phyloP scores from a whole-genome alignment of 106 monocot species.

The Dioscorea zingiberensis region DNA sequence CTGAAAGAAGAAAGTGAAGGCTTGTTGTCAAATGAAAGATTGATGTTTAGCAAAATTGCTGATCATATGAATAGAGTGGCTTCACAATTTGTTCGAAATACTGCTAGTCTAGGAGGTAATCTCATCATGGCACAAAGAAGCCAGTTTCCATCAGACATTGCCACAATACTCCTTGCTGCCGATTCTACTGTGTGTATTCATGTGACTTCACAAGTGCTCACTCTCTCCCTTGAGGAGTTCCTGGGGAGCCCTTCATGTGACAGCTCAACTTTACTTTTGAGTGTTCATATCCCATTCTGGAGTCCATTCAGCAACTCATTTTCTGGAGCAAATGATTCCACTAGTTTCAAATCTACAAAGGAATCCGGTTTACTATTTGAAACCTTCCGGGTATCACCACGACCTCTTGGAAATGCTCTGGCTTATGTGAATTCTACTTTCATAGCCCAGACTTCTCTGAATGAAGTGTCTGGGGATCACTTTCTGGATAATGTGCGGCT shows the following conservation, averaged over 20 bases:
- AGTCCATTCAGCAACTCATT: conserved; percentile 1
- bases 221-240: conserved; percentile 51
- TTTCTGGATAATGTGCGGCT: conserved; percentile 33
- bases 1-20: conserved; percentile 30
- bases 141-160: conserved; percentile 79
- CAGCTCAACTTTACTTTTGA: conserved; percentile 38
- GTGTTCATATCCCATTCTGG: conserved; percentile 58
- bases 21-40: neutral
- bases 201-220: conserved; percentile 21
- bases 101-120: conserved; percentile 81
- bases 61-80: conserved; percentile 76
- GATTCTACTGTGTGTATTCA: conserved; percentile 41
- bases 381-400: conserved; percentile 70
- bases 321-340: neutral
- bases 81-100: conserved; percentile 66
- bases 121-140: conserved; percentile 70
- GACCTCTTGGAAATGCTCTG: conserved; percentile 74
- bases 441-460: conserved; percentile 29
- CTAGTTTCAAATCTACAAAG: neutral
- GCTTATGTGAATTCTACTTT: conserved; percentile 79
- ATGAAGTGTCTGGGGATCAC: conserved; percentile 22
- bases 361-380: conserved; percentile 34
- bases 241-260: conserved; percentile 39
- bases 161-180: conserved; percentile 74
- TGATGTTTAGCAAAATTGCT: conserved; percentile 56